These are phyloP conservation scores for Mucor circinelloides DNA, from an alignment of 371 early-diverging fungal genomes.

Conservation along the genomic window DNA sequence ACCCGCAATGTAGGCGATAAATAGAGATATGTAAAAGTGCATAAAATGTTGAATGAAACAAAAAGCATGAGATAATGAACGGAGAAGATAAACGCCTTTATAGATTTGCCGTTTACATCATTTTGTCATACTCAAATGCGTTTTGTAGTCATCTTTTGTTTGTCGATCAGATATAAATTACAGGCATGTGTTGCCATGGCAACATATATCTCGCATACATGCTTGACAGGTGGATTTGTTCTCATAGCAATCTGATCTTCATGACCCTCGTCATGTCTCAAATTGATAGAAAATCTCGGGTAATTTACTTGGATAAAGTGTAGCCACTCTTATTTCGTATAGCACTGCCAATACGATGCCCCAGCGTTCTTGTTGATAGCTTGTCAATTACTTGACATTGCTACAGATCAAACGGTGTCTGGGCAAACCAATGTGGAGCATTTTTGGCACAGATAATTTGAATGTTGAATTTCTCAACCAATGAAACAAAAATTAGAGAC, in stretches of 20 bases:
- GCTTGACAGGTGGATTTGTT: background rate
- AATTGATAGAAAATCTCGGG: background rate
- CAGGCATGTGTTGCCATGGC: background rate
- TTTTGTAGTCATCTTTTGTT: background rate
- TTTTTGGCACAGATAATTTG: background rate
- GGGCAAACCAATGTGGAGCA: background rate
- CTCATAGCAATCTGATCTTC: background rate
- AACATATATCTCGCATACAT: background rate
- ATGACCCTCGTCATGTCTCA: background rate
- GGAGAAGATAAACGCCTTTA: background rate
- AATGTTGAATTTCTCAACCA: background rate
- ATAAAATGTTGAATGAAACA: background rate
- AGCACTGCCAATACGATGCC: background rate
- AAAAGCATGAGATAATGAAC: background rate
- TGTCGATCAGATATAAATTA: too few relatives aligned
- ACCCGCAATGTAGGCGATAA: constrained; percentile 43
- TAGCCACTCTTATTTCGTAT: background rate
- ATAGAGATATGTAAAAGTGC: constrained; percentile 12
- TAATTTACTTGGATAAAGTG: background rate
- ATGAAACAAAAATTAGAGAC: background rate
- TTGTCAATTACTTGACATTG: background rate
- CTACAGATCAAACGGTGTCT: background rate
- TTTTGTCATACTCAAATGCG: background rate
- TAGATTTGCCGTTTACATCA: background rate
- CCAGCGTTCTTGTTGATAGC: too few relatives aligned